These are phyloP conservation scores for Amaranthus cruentus DNA, from an alignment of 148 eudicot genomes.

Conservation along the genomic window DNA sequence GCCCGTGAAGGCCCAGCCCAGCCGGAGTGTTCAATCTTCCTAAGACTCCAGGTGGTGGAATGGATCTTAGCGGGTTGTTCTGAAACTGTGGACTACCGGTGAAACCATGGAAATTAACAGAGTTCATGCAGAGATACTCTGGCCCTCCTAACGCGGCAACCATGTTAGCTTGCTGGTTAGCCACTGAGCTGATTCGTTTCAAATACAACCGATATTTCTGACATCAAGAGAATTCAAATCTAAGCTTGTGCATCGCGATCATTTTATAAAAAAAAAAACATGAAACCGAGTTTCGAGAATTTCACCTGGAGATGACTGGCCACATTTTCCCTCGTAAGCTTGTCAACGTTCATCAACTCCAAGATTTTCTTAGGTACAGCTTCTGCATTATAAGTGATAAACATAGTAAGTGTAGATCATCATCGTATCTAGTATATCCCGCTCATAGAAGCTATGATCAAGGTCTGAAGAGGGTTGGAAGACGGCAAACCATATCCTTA, in stretches of 20 bases:
- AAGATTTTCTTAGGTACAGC: constrained; percentile 74
- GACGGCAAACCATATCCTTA: too few species aligned
- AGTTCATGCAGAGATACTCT: constrained; percentile 42
- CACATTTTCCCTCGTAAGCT: constrained; percentile 63
- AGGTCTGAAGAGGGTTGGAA: background rate
- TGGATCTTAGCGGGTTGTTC: constrained; percentile 34
- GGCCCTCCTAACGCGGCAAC: constrained; percentile 53
- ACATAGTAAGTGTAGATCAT: background rate
- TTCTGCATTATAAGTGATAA: constrained; percentile 31
- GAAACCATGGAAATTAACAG: constrained; percentile 37
- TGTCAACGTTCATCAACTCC: constrained; percentile 64
- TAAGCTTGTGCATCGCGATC: background rate
- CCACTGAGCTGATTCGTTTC: constrained; percentile 46
- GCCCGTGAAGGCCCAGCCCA: constrained; percentile 37
- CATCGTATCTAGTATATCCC: too few species aligned
- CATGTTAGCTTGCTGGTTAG: constrained; percentile 61
- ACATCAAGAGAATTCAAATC: constrained; percentile 1
- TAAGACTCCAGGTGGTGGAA: constrained; percentile 38
- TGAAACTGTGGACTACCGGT: constrained; percentile 33
- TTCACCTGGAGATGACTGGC: constrained; percentile 78
- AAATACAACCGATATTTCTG: constrained; percentile 73
- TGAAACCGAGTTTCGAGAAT: background rate
- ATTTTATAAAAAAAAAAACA: background rate
- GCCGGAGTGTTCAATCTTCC: constrained; percentile 49
- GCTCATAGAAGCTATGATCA: background rate